A percentile compares a stretch with the other conserved stretches of the same genome.
These are phyloP conservation scores for Plenodomus lindquistii DNA, from an alignment of 2,329 filamentous ascomycete species.

Conservation along the genomic window DNA sequence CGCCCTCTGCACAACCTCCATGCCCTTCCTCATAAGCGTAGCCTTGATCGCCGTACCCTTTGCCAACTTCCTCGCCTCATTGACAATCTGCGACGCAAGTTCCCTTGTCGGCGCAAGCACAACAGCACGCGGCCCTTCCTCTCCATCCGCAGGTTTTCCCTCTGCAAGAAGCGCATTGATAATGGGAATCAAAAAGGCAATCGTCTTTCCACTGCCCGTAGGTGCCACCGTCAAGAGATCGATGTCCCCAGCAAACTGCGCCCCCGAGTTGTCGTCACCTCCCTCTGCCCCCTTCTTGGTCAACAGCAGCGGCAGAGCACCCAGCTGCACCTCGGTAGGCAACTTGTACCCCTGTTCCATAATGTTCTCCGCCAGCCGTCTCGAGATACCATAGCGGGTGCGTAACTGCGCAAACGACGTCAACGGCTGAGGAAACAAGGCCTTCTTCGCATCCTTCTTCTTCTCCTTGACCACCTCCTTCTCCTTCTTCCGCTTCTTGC, in stretches of 20 bases:
- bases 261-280: conserved; percentile 16
- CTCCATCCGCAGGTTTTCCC: conserved; percentile 21
- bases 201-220: conserved; percentile 94
- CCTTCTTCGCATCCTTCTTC: conserved; percentile 59
- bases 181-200: conserved; percentile 87
- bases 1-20: conserved; percentile 59
- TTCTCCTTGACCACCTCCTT: conserved; percentile 44
- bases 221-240: conserved; percentile 89
- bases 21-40: conserved; percentile 82
- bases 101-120: conserved; percentile 57
- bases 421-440: conserved; percentile 79
- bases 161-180: conserved; percentile 69
- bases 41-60: conserved; percentile 77
- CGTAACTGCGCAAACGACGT: conserved; percentile 75
- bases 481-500: conserved; percentile 50
- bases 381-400: conserved; percentile 71
- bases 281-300: conserved; percentile 52
- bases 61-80: conserved; percentile 81
- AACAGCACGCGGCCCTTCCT: conserved; percentile 44
- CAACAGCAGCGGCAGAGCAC: conserved; percentile 77
- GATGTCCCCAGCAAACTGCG: conserved; percentile 49
- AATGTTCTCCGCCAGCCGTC: conserved; percentile 76
- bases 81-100: conserved; percentile 55
- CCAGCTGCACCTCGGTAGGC: conserved; percentile 94
- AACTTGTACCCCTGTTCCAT: conserved; percentile 80